phyloP scores from a whole-genome alignment of 768 basidiomycete genomes.

The Guyanaporus albipodus region DNA sequence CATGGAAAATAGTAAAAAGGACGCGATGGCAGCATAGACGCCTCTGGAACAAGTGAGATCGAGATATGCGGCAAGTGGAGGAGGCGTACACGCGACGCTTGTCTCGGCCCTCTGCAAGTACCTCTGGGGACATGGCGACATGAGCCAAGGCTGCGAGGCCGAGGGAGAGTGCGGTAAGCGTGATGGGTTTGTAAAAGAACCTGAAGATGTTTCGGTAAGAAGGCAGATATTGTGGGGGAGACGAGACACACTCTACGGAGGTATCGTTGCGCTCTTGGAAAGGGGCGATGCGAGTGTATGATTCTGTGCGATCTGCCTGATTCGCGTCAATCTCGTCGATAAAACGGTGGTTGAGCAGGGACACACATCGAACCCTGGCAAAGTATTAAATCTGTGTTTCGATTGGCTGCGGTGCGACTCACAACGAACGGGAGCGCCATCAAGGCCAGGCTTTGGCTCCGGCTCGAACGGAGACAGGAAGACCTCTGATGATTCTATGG shows the following conservation, averaged over 20 bases:
- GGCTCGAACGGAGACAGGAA: conserved; percentile 45
- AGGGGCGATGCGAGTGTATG: conserved; percentile 78
- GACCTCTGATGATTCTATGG: conserved; percentile 62
- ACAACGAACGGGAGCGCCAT: conserved; percentile 80
- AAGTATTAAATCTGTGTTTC: conserved; percentile 9
- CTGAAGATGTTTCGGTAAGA: conserved; percentile 35
- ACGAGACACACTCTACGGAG: conserved; percentile 62
- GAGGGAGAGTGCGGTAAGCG: conserved; percentile 65
- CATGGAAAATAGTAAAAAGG: conserved; percentile 80
- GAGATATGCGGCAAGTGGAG: neutral
- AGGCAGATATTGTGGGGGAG: neutral
- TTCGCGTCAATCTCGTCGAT: conserved; percentile 17
- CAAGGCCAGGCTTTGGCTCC: conserved; percentile 69
- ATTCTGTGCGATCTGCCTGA: conserved; percentile 73
- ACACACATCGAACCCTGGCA: conserved; percentile 81
- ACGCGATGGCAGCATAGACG: conserved; percentile 65
- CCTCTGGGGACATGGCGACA: conserved; percentile 77
- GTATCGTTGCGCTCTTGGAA: conserved; percentile 84
- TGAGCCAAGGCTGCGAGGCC: conserved; percentile 72
- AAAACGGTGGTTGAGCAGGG: neutral
- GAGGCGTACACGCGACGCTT: conserved; percentile 71
- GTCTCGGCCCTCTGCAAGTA: conserved; percentile 79
- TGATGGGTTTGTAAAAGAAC: conserved; percentile 85
- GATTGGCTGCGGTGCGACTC: conserved; percentile 33
- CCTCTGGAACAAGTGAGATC: conserved; percentile 46